Conservation (phyloP, 1,284 basidiomycete species). For the Marasmius fiardii region DNA sequence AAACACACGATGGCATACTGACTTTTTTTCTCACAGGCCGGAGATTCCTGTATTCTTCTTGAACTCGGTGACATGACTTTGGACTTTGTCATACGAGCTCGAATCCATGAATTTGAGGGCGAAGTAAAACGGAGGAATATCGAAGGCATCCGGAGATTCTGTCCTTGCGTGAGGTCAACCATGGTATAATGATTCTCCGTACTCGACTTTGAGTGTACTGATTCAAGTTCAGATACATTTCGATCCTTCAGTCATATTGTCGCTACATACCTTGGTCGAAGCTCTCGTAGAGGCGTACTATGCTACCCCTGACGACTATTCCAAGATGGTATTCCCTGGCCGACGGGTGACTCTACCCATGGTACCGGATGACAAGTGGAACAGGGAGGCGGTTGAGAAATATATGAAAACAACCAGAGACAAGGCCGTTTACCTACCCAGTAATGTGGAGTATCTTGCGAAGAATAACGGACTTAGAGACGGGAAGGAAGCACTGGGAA, state of each 20-base stretch:
- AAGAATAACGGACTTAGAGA: conserved; percentile 57
- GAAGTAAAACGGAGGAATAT: conserved; percentile 30
- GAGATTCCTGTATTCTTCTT: conserved; percentile 55
- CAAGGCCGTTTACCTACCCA: conserved; percentile 64
- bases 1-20: neutral
- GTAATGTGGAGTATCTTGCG: conserved; percentile 66
- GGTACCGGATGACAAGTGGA: conserved; percentile 61
- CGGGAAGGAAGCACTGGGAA: conserved; percentile 38
- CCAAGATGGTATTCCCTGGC: conserved; percentile 44
- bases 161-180: conserved; percentile 56
- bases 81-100: conserved; percentile 47
- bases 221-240: conserved; percentile 42
- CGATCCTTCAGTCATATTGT: conserved; percentile 34
- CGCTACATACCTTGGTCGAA: conserved; percentile 37
- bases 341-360: conserved; percentile 59
- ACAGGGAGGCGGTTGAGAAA: conserved; percentile 47
- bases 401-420: conserved; percentile 56
- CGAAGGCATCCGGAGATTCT: conserved; percentile 40
- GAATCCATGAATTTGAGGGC: conserved; percentile 54
- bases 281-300: conserved; percentile 34
- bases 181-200: conserved; percentile 32
- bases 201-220: neutral
- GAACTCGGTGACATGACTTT: conserved; percentile 53
- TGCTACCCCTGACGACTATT: conserved; percentile 35
- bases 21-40: conserved; percentile 38